phyloP scores from a whole-genome alignment of 2,329 filamentous ascomycete genomes.

The Ophiostoma pallidulum region DNA sequence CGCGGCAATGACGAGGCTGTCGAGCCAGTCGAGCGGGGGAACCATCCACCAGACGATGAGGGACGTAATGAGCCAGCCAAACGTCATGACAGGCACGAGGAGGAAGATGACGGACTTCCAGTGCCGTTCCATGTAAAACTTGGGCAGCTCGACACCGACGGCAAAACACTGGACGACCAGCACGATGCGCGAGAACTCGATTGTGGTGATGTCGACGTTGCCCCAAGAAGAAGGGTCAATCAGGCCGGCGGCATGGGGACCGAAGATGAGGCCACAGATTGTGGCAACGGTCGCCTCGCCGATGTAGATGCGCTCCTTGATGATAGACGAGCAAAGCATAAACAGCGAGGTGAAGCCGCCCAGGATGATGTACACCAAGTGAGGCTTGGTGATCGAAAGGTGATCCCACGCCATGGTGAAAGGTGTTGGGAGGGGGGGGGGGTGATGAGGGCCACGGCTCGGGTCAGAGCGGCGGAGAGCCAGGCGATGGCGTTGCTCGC shows the following conservation, averaged over 20 bases:
- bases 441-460: neutral
- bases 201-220: constrained; percentile 73
- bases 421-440: neutral
- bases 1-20: constrained; percentile 76
- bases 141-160: constrained; percentile 81
- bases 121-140: constrained; percentile 95
- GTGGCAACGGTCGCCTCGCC: constrained; percentile 95
- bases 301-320: constrained; percentile 98
- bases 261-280: constrained; percentile 79
- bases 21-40: constrained; percentile 71
- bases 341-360: constrained; percentile 96
- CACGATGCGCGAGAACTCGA: constrained; percentile 83
- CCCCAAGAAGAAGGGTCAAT: constrained; percentile 72
- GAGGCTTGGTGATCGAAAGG: constrained; percentile 80
- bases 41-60: constrained; percentile 92
- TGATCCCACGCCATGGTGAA: constrained; percentile 66
- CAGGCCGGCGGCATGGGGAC: constrained; percentile 71
- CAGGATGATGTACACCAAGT: constrained; percentile 96
- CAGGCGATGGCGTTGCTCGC: too few relatives aligned
- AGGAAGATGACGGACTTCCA: constrained; percentile 88
- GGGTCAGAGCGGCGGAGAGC: too few relatives aligned
- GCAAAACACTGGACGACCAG: constrained; percentile 89
- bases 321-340: constrained; percentile 95
- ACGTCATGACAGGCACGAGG: constrained; percentile 93
- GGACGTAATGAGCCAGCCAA: constrained; percentile 87